Evolutionary conservation across 768 basidiomycete genomes (phyloP).

Genomic region (Boletus reticuloceps): DNA sequence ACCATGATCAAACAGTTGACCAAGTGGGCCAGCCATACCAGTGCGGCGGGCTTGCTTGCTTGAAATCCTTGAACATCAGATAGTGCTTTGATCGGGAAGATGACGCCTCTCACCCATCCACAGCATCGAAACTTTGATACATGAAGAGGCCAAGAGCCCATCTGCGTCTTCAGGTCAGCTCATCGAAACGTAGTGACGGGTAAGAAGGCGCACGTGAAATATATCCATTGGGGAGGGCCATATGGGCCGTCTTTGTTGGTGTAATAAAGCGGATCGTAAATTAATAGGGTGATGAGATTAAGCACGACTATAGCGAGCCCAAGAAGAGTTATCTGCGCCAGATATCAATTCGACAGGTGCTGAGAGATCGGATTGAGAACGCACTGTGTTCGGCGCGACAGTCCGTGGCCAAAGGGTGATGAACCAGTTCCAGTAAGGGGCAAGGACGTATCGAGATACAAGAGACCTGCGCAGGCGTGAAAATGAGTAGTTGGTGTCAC

Average conservation of each 20-base stretch:
- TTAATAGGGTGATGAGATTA: constrained; percentile 82
- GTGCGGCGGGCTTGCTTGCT: constrained; percentile 96
- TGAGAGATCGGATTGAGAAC: constrained; percentile 23
- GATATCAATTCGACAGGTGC: not conserved
- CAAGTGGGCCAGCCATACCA: constrained; percentile 96
- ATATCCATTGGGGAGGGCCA: constrained; percentile 82
- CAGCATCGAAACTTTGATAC: constrained; percentile 88
- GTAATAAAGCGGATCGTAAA: constrained; percentile 79
- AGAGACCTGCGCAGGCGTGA: constrained; percentile 53
- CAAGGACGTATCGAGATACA: constrained; percentile 70
- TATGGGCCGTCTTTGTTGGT: constrained; percentile 59
- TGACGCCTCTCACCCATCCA: constrained; percentile 68
- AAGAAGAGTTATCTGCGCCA: constrained; percentile 78
- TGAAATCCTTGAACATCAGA: not conserved
- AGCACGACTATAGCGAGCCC: constrained; percentile 78
- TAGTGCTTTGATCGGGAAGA: not conserved
- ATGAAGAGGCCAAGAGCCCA: constrained; percentile 88
- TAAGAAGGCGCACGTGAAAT: constrained; percentile 67
- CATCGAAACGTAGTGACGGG: not conserved
- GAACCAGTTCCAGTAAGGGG: constrained; percentile 90
- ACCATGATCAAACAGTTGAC: constrained; percentile 99
- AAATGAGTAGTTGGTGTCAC: not conserved
- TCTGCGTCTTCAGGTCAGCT: constrained; percentile 36
- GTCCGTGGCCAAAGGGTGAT: constrained; percentile 83
- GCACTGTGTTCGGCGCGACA: constrained; percentile 86